These are phyloP conservation scores for Wickerhamiella dianesei DNA, from an alignment of 805 yeast genomes.

Conservation along the genomic window DNA sequence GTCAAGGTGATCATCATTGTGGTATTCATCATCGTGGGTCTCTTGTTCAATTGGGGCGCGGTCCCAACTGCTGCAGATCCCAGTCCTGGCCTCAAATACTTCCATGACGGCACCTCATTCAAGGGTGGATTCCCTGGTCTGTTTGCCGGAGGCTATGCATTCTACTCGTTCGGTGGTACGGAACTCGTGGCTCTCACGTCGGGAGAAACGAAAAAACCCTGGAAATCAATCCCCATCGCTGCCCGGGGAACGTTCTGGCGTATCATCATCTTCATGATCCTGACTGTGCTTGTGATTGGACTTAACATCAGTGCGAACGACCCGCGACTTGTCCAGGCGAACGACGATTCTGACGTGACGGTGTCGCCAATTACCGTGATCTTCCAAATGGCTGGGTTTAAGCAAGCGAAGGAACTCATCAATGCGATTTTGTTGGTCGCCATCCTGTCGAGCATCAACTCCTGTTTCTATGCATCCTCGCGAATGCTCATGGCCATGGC, in stretches of 20 bases:
- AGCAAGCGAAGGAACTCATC: conserved; percentile 34
- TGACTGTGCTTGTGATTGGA: conserved; percentile 40
- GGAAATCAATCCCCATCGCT: conserved; percentile 42
- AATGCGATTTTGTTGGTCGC: conserved; percentile 49
- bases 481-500: conserved; percentile 49
- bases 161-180: conserved; percentile 41
- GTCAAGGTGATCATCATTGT: conserved; percentile 52
- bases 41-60: conserved; percentile 39
- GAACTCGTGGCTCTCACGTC: conserved; percentile 45
- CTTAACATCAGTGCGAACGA: conserved; percentile 42
- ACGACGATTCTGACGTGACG: conserved; percentile 37
- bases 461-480: conserved; percentile 50
- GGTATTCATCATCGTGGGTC: conserved; percentile 47
- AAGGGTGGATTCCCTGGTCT: conserved; percentile 20
- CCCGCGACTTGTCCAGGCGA: conserved; percentile 29
- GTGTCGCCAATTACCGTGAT: conserved; percentile 37
- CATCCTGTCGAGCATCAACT: conserved; percentile 49
- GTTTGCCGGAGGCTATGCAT: conserved; percentile 35
- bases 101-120: conserved; percentile 16
- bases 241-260: conserved; percentile 40
- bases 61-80: conserved; percentile 40
- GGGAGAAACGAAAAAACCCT: conserved; percentile 44
- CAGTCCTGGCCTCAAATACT: conserved; percentile 32
- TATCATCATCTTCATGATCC: conserved; percentile 37
- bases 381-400: conserved; percentile 36